A percentile compares a stretch with the other conserved stretches of the same genome.
These are phyloP conservation scores for Reticulascus tulasneorum DNA, from an alignment of 2,329 filamentous ascomycete species.

Conservation along the genomic window DNA sequence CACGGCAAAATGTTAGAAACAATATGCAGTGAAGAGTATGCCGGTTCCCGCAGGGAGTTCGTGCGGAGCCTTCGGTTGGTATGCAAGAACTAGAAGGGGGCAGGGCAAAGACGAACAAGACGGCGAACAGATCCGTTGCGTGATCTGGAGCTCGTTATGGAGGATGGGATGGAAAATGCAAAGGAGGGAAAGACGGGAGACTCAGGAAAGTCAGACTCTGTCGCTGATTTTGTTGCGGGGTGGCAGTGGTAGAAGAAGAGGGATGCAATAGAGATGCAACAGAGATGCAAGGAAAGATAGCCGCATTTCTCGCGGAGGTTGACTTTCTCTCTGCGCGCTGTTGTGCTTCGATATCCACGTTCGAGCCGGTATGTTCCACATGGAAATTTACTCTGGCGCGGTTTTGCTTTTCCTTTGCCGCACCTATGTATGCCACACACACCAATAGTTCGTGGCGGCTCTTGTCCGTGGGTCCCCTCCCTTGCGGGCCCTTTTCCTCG, in stretches of 20 bases:
- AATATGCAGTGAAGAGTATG: slow-evolving; percentile 5
- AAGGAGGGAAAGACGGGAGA: slow-evolving; percentile 7
- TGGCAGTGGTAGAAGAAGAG: slow-evolving; percentile 15
- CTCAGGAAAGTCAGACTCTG: slow-evolving; percentile 16
- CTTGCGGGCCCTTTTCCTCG: slow-evolving; percentile 14
- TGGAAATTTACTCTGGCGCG: no score
- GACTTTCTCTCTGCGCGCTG: no score
- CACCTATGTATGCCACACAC: slow-evolving; percentile 14
- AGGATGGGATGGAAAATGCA: slow-evolving; percentile 3
- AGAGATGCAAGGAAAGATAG: slow-evolving; percentile 7
- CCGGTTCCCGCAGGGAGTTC: slow-evolving; percentile 6
- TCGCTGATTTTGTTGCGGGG: slow-evolving; percentile 17
- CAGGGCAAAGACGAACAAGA: slow-evolving; percentile 4
- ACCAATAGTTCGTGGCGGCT: slow-evolving; percentile 14
- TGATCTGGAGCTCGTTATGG: no score
- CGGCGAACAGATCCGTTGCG: background rate
- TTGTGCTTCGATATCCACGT: no score
- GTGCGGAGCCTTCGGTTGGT: slow-evolving; percentile 6
- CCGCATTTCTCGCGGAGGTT: slow-evolving; percentile 15
- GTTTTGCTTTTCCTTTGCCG: slow-evolving; percentile 17
- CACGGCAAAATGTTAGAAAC: slow-evolving; percentile 11
- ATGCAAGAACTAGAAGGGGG: slow-evolving; percentile 1
- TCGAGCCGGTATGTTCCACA: slow-evolving; percentile 11
- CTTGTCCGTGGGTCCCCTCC: slow-evolving; percentile 11
- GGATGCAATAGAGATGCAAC: slow-evolving; percentile 3